Conservation (phyloP, 1,284 basidiomycete species). For the Ganoderma sinense region DNA sequence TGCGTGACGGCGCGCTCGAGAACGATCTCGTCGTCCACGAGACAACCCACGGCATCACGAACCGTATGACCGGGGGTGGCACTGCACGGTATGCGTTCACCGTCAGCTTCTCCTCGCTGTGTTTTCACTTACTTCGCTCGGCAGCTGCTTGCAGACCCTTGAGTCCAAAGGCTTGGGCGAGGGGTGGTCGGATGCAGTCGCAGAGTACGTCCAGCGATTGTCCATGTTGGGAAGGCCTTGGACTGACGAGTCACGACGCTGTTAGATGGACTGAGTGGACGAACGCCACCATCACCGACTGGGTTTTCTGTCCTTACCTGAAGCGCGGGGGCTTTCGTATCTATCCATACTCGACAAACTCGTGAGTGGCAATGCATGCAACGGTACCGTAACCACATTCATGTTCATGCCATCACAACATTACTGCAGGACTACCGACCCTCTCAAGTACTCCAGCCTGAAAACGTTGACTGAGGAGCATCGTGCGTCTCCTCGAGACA, state of each 20-base stretch:
- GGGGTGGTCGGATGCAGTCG: constrained; percentile 62
- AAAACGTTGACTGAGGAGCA: constrained; percentile 47
- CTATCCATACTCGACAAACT: constrained; percentile 51
- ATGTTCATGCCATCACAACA: no score
- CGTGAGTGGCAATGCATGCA: constrained; percentile 32
- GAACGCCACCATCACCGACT: constrained; percentile 46
- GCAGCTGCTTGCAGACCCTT: constrained; percentile 53
- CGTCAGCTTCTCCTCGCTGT: neutral
- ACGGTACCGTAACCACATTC: no score
- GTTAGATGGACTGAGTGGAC: constrained; percentile 48
- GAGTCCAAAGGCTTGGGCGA: constrained; percentile 62
- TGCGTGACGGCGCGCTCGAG: constrained; percentile 55
- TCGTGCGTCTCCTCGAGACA: neutral
- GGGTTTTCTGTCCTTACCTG: constrained; percentile 48
- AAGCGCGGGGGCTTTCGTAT: constrained; percentile 45
- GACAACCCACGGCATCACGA: constrained; percentile 58
- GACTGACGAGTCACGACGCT: no score
- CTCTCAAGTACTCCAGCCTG: constrained; percentile 42
- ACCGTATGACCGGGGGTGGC: constrained; percentile 59
- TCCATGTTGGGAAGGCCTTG: no score
- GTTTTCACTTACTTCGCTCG: neutral
- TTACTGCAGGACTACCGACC: constrained; percentile 14
- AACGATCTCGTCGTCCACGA: constrained; percentile 61
- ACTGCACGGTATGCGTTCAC: constrained; percentile 41
- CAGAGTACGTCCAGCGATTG: constrained; percentile 44